phyloP scores from a whole-genome alignment of 2,329 filamentous ascomycete species.

The Gnomoniopsis sp. region DNA sequence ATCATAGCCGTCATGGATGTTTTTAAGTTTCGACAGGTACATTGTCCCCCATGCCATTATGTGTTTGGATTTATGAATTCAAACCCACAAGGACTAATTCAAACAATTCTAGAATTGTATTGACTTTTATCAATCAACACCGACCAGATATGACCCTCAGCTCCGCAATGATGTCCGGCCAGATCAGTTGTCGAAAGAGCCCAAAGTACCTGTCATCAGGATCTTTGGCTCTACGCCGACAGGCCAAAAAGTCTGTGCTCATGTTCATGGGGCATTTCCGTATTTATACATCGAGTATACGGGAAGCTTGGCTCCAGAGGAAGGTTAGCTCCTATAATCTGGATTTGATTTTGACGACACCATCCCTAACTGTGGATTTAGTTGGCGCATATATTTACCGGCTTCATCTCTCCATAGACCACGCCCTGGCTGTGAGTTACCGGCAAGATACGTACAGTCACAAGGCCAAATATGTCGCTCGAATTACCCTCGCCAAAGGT shows the following conservation, averaged over 20 bases:
- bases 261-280: constrained; percentile 92
- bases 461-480: constrained; percentile 71
- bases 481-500: constrained; percentile 88
- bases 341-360: neutral
- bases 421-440: constrained; percentile 83
- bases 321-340: constrained; percentile 50
- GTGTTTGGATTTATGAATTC: no score
- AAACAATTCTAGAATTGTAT: constrained; percentile 70
- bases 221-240: constrained; percentile 92
- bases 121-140: constrained; percentile 84
- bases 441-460: constrained; percentile 69
- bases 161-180: constrained; percentile 63
- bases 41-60: neutral
- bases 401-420: constrained; percentile 84
- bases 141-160: constrained; percentile 76
- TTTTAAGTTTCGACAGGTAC: constrained; percentile 70
- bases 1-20: constrained; percentile 49
- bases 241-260: constrained; percentile 92
- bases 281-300: constrained; percentile 91
- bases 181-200: constrained; percentile 58
- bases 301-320: constrained; percentile 62
- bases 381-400: constrained; percentile 73
- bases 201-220: constrained; percentile 80
- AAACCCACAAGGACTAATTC: no score
- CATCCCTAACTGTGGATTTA: constrained; percentile 27